phyloP scores from a whole-genome alignment of 495 filamentous ascomycete species.

The Tuber umbilicatum region DNA sequence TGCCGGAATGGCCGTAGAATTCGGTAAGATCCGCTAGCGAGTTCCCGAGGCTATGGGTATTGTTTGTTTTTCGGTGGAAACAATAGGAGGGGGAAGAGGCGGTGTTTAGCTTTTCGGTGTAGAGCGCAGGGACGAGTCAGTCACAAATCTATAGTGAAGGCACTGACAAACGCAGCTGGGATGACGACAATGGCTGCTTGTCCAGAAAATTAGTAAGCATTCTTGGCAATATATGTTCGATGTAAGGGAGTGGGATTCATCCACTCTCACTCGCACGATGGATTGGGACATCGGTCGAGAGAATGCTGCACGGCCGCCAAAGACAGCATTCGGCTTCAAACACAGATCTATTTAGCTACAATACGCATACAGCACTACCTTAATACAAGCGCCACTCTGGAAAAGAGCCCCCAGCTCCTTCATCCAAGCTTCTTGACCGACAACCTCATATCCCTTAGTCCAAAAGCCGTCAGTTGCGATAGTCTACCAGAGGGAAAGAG shows the following conservation, averaged over 20 bases:
- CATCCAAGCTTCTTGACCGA: constrained; percentile 23
- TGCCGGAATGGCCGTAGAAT: neutral
- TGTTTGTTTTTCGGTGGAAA: neutral
- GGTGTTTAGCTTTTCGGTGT: neutral
- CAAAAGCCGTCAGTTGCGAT: constrained; percentile 8
- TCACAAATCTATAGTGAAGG: neutral
- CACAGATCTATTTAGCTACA: neutral
- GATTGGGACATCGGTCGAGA: neutral
- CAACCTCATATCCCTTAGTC: constrained; percentile 25
- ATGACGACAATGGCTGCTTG: neutral
- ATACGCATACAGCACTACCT: neutral
- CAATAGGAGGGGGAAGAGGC: neutral
- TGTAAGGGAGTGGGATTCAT: neutral
- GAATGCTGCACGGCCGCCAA: neutral
- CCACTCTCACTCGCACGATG: neutral
- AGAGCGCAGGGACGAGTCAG: neutral
- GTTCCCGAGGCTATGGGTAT: neutral
- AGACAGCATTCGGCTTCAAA: neutral
- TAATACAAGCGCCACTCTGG: neutral
- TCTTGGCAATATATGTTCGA: neutral
- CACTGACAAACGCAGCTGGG: neutral
- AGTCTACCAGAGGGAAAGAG: neutral
- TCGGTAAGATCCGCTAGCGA: neutral
- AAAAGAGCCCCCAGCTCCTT: constrained; percentile 18
- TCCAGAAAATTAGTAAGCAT: neutral